Evolutionary conservation across 78 protist species (phyloP).

Genomic region (Polysphondylium violaceum): DNA sequence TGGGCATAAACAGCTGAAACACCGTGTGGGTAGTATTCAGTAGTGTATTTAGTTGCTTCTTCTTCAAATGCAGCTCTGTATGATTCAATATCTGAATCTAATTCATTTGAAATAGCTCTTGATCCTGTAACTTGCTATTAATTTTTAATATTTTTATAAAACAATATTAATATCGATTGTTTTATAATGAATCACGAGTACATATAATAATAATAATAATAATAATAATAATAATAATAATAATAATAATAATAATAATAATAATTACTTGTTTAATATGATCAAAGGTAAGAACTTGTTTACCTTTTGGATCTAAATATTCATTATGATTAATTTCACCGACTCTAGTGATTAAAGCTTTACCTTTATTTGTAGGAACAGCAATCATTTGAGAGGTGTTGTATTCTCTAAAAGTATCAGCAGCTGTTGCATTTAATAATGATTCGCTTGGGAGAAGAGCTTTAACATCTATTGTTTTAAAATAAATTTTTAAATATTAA

Average conservation of each 20-base stretch:
- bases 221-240: no score
- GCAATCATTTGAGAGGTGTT: slow-evolving; percentile 79
- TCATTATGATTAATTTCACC: slow-evolving; percentile 75
- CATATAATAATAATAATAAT: background rate
- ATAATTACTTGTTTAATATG: slow-evolving; percentile 82
- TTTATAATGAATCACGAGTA: background rate
- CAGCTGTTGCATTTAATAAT: slow-evolving; percentile 78
- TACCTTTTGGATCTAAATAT: slow-evolving; percentile 73
- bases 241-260: background rate
- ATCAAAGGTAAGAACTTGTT: slow-evolving; percentile 68
- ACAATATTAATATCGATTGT: no score
- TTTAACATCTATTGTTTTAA: slow-evolving; percentile 61
- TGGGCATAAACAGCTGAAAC: slow-evolving; percentile 49
- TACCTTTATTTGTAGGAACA: slow-evolving; percentile 48
- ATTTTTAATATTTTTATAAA: background rate
- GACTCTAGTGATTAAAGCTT: slow-evolving; percentile 75
- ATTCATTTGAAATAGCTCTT: slow-evolving; percentile 65
- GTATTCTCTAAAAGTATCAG: slow-evolving; percentile 76
- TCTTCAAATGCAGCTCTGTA: slow-evolving; percentile 78
- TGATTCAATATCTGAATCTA: slow-evolving; percentile 57
- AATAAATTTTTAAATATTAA: background rate
- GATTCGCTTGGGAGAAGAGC: slow-evolving; percentile 77
- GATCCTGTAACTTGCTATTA: slow-evolving; percentile 44
- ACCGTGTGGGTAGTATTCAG: slow-evolving; percentile 74
- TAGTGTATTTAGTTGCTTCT: slow-evolving; percentile 44